A percentile compares a stretch with the other conserved stretches of the same genome.
These are phyloP conservation scores for Talaromyces sp. DNA, from an alignment of 2,329 filamentous ascomycete genomes.

Conservation along the genomic window DNA sequence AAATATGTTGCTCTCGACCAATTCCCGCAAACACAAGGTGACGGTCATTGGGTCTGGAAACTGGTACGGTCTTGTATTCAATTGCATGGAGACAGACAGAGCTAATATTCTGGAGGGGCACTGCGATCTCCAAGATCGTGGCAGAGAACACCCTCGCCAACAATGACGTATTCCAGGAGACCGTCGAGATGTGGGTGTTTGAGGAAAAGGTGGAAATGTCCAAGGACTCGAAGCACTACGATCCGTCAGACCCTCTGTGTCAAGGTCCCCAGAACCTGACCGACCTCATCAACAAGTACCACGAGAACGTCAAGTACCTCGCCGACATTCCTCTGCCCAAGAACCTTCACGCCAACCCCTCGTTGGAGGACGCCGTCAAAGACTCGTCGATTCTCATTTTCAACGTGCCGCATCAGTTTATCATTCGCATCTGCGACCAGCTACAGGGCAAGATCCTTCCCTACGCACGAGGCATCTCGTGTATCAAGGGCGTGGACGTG, in stretches of 20 bases:
- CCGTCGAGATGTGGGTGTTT: conserved; percentile 98
- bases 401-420: conserved; percentile 91
- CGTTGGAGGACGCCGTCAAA: conserved; percentile 64
- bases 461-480: conserved; percentile 88
- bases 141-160: conserved; percentile 83
- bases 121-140: conserved; percentile 93
- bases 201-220: conserved; percentile 81
- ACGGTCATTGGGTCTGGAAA: conserved; percentile 94
- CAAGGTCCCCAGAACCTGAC: conserved; percentile 80
- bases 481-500: conserved; percentile 97
- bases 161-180: conserved; percentile 73
- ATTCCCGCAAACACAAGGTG: conserved; percentile 35
- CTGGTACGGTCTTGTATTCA: conserved; percentile 56
- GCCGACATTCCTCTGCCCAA: conserved; percentile 76
- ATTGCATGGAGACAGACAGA: conserved; percentile 57
- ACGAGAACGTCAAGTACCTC: conserved; percentile 98
- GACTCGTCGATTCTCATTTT: conserved; percentile 88
- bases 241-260: conserved; percentile 69
- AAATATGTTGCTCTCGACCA: conserved; percentile 29
- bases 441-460: conserved; percentile 85
- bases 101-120: conserved; percentile 71
- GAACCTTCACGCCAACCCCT: conserved; percentile 53
- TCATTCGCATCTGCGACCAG: conserved; percentile 76
- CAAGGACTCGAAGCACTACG: conserved; percentile 68
- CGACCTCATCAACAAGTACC: conserved; percentile 78